Evolutionary conservation across 257 asterid genomes (phyloP).

Genomic region (Nicotiana tabacum): DNA sequence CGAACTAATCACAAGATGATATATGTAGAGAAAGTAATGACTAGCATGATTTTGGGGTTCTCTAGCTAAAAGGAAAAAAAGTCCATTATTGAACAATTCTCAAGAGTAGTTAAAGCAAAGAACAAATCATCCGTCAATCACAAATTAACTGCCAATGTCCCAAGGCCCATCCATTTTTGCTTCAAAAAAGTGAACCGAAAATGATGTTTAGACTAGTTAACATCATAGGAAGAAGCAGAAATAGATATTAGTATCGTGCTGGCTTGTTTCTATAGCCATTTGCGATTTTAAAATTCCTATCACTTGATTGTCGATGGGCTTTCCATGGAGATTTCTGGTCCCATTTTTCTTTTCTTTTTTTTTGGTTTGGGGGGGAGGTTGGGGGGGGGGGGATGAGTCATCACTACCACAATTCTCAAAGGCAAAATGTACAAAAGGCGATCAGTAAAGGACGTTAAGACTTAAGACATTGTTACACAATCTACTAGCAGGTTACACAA

Average conservation of each 20-base stretch:
- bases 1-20: too few species aligned
- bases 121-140: background rate
- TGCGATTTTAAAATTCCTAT: background rate
- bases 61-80: background rate
- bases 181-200: background rate
- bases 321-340: background rate
- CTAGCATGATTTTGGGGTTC: background rate
- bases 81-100: background rate
- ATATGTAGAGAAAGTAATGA: too few species aligned
- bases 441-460: background rate
- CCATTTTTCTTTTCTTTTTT: background rate
- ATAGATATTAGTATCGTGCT: background rate
- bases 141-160: background rate
- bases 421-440: background rate
- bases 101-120: background rate
- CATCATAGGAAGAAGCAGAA: background rate
- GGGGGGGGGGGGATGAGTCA: background rate
- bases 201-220: background rate
- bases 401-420: background rate
- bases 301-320: background rate
- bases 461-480: background rate
- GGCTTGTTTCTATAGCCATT: background rate
- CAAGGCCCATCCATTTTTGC: background rate
- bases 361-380: too few species aligned
- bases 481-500: background rate